phyloP scores from a whole-genome alignment of 176 grass and related monocot species.

The Bromus sterilis region DNA sequence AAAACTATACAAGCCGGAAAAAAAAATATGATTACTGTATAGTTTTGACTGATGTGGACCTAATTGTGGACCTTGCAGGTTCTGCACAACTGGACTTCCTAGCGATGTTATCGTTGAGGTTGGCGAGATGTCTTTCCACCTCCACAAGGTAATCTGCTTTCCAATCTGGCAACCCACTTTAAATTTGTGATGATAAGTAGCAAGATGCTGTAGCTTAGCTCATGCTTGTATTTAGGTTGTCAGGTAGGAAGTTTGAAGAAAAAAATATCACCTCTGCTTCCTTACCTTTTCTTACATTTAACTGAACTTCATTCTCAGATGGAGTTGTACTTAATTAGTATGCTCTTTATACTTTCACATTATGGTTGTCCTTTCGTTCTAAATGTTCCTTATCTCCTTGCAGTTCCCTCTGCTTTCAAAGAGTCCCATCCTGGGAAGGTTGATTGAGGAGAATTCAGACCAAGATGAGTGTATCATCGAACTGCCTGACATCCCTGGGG shows the following conservation, averaged over 20 bases:
- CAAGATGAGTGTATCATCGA: constrained; percentile 20
- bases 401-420: constrained; percentile 37
- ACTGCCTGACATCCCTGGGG: constrained; percentile 27
- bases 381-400: neutral
- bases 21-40: neutral
- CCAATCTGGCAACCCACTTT: neutral
- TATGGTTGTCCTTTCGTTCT: neutral
- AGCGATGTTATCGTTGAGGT: constrained; percentile 67
- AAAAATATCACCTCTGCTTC: neutral
- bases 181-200: neutral
- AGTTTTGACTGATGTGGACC: neutral
- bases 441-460: constrained; percentile 24
- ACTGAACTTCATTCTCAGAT: neutral
- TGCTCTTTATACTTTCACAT: no score
- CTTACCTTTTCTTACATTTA: neutral
- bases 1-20: neutral
- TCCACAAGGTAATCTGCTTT: constrained; percentile 54
- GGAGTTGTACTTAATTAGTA: neutral
- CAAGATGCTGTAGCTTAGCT: neutral
- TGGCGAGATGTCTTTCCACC: constrained; percentile 70
- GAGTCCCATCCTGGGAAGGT: constrained; percentile 23
- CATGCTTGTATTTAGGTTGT: neutral
- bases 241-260: neutral
- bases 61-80: constrained; percentile 37
- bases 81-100: constrained; percentile 62